Percentiles rank a stretch among this genome's conserved stretches.
phyloP scores from a whole-genome alignment of 345 rosid species.

The Clausena lansium region DNA sequence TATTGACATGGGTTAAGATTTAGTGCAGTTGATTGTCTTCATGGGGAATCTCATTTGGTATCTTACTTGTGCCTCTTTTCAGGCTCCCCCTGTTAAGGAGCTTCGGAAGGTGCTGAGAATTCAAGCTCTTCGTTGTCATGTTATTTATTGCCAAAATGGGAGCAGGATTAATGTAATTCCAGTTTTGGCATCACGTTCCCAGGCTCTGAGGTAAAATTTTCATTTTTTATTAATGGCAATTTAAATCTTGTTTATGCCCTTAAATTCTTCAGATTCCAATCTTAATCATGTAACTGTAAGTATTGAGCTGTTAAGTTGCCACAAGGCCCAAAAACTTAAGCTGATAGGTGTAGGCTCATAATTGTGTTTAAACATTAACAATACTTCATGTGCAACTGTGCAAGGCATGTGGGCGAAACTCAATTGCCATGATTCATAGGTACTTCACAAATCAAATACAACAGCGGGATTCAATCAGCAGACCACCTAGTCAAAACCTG shows the following conservation, averaged over 20 bases:
- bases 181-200: conserved; percentile 82
- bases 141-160: conserved; percentile 77
- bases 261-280: neutral
- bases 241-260: neutral
- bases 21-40: neutral
- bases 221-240: no score
- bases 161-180: conserved; percentile 79
- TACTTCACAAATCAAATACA: neutral
- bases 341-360: neutral
- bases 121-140: conserved; percentile 90
- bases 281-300: neutral
- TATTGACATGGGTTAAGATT: neutral
- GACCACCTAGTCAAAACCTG: neutral
- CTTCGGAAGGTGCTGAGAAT: conserved; percentile 78
- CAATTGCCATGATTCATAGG: neutral
- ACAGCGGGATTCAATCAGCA: neutral
- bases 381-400: neutral
- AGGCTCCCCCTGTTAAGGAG: conserved; percentile 86
- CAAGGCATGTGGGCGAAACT: neutral
- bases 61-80: conserved; percentile 16
- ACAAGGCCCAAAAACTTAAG: neutral
- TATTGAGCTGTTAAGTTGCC: neutral
- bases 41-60: neutral
- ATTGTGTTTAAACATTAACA: neutral
- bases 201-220: conserved; percentile 71